These are phyloP conservation scores for Candida sp. DNA, from an alignment of 1,139 yeast genomes.

Conservation along the genomic window DNA sequence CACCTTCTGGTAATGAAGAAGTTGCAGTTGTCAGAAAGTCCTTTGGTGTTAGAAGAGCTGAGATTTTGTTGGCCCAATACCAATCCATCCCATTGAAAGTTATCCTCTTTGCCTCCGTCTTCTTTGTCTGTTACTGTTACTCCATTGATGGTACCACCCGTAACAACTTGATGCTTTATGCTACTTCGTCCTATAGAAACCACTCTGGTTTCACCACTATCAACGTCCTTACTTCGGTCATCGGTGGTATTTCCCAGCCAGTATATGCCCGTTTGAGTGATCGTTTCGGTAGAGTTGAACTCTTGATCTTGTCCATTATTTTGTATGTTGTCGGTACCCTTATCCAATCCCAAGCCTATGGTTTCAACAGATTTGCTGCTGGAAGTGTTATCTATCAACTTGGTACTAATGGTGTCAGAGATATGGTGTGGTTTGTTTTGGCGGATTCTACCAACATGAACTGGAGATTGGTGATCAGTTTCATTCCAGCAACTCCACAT, in stretches of 20 bases:
- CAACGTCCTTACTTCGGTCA: conserved; percentile 61
- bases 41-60: conserved; percentile 44
- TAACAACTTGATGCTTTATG: conserved; percentile 50
- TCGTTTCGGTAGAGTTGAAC: conserved; percentile 66
- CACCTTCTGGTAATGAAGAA: neutral
- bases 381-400: conserved; percentile 73
- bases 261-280: conserved; percentile 71
- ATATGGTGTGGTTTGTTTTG: conserved; percentile 57
- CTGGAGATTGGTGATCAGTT: conserved; percentile 68
- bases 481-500: conserved; percentile 71
- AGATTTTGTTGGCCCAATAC: conserved; percentile 42
- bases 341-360: conserved; percentile 25
- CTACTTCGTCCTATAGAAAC: conserved; percentile 56
- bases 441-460: conserved; percentile 70
- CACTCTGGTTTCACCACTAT: conserved; percentile 71
- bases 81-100: conserved; percentile 23
- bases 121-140: conserved; percentile 64
- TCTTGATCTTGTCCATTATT: conserved; percentile 54
- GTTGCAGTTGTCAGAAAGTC: conserved; percentile 19
- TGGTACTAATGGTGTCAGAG: conserved; percentile 67
- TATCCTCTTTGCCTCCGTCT: conserved; percentile 51
- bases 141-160: conserved; percentile 63
- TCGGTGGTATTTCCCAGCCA: conserved; percentile 75
- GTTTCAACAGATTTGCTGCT: conserved; percentile 69
- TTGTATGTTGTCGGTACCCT: conserved; percentile 73